Conservation (phyloP, 257 asterid genomes). For the Euphrasia confusa region DNA sequence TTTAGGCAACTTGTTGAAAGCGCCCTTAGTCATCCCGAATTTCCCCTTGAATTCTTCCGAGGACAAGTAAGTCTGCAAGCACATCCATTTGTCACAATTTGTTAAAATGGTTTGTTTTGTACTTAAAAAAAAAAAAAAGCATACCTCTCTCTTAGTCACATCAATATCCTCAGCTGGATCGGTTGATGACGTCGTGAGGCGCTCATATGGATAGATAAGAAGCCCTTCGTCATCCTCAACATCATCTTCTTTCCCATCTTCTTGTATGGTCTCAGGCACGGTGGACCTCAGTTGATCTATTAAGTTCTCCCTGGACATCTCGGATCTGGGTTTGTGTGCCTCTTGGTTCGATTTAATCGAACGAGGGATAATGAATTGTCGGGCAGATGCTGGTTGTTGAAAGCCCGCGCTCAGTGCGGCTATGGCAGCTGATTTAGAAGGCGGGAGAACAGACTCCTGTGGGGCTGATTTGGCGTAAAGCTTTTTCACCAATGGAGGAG, state of each 20-base stretch:
- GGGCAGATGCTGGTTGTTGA: slow-evolving; percentile 51
- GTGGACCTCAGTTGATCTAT: background rate
- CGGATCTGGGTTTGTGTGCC: slow-evolving; percentile 37
- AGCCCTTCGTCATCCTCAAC: slow-evolving; percentile 47
- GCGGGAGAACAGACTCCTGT: slow-evolving; percentile 45
- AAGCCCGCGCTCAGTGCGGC: slow-evolving; percentile 60
- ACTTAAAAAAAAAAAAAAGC: background rate
- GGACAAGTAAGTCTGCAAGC: slow-evolving; percentile 54
- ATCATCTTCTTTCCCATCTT: slow-evolving; percentile 78
- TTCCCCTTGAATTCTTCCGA: slow-evolving; percentile 66
- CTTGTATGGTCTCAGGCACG: slow-evolving; percentile 55
- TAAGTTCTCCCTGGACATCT: slow-evolving; percentile 36
- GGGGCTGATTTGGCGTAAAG: slow-evolving; percentile 63
- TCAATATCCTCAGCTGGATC: slow-evolving; percentile 62
- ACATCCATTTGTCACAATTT: too few relatives aligned
- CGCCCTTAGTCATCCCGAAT: slow-evolving; percentile 54
- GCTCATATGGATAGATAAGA: slow-evolving; percentile 56
- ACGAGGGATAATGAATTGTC: slow-evolving; percentile 56
- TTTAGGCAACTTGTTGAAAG: slow-evolving; percentile 69
- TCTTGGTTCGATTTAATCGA: slow-evolving; percentile 55
- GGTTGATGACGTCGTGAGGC: slow-evolving; percentile 41
- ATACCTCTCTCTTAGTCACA: slow-evolving; percentile 78
- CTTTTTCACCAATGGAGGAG: slow-evolving; percentile 86
- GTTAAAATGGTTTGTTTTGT: too few relatives aligned
- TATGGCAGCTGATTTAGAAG: slow-evolving; percentile 75